Percentiles rank a stretch among this genome's conserved stretches.
phyloP scores from a whole-genome alignment of 768 basidiomycete genomes.

The Leccinum olivaceopallidum region DNA sequence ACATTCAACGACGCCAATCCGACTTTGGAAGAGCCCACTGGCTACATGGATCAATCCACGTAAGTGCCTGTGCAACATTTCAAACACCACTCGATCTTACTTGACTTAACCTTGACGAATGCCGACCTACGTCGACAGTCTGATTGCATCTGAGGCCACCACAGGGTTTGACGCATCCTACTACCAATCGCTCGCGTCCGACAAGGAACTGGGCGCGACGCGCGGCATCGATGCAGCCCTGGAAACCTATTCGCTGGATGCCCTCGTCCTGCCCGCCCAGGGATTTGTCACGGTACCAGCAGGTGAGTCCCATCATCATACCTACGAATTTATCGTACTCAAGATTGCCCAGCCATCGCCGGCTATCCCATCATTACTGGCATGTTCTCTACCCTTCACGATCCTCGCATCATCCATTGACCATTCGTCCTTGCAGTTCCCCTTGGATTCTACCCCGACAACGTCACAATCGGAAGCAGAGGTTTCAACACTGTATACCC shows the following conservation, averaged over 20 bases:
- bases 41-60: constrained; percentile 36
- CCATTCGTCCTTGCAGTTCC: constrained; percentile 25
- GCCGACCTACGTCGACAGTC: constrained; percentile 5
- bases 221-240: constrained; percentile 55
- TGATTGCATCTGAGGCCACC: constrained; percentile 27
- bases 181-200: constrained; percentile 44
- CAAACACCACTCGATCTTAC: not conserved
- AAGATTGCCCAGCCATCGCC: constrained; percentile 28
- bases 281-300: constrained; percentile 22
- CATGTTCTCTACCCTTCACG: constrained; percentile 1
- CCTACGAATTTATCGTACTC: not conserved
- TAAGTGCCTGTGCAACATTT: constrained; percentile 28
- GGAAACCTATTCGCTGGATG: constrained; percentile 45
- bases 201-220: constrained; percentile 49
- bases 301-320: constrained; percentile 7
- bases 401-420: not conserved
- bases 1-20: constrained; percentile 53
- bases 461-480: constrained; percentile 34
- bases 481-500: constrained; percentile 34
- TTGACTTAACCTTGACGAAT: too few species aligned
- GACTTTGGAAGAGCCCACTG: constrained; percentile 43
- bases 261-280: constrained; percentile 46
- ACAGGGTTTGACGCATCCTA: constrained; percentile 35
- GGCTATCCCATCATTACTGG: constrained; percentile 38
- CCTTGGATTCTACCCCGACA: constrained; percentile 39